phyloP scores from a whole-genome alignment of 768 basidiomycete species.

The Calocybe gangraenosa region DNA sequence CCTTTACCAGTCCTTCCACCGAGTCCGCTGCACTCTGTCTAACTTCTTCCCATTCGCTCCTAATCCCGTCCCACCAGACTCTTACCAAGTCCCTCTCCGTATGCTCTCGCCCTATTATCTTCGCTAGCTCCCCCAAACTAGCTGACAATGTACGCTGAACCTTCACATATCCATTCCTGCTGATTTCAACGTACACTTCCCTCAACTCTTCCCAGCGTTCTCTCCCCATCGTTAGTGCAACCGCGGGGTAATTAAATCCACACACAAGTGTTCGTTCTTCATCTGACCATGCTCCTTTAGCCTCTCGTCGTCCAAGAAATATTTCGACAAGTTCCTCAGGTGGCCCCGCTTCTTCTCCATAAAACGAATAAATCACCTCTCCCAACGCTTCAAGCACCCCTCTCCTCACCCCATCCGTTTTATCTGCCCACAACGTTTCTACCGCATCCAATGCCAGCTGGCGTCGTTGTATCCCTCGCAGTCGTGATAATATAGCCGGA shows the following conservation, averaged over 20 bases:
- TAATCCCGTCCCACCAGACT: slow-evolving; percentile 63
- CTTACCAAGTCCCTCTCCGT: slow-evolving; percentile 64
- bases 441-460: slow-evolving; percentile 65
- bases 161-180: slow-evolving; percentile 53
- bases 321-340: slow-evolving; percentile 71
- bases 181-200: slow-evolving; percentile 60
- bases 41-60: slow-evolving; percentile 62
- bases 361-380: slow-evolving; percentile 84
- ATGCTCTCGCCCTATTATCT: slow-evolving; percentile 72
- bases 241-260: slow-evolving; percentile 91
- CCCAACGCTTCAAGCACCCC: slow-evolving; percentile 85
- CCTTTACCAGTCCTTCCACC: slow-evolving; percentile 49
- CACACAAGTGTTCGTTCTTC: slow-evolving; percentile 72
- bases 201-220: slow-evolving; percentile 73
- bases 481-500: slow-evolving; percentile 70
- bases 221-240: slow-evolving; percentile 76
- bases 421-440: slow-evolving; percentile 58
- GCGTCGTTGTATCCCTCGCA: slow-evolving; percentile 54
- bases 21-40: slow-evolving; percentile 69
- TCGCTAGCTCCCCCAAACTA: slow-evolving; percentile 84
- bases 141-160: slow-evolving; percentile 83
- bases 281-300: slow-evolving; percentile 40
- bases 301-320: slow-evolving; percentile 64
- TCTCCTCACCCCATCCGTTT: slow-evolving; percentile 62
- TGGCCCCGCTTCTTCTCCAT: slow-evolving; percentile 56